These are phyloP conservation scores for Amylocarpus encephaloides DNA, from an alignment of 2,329 filamentous ascomycete species.

Conservation along the genomic window DNA sequence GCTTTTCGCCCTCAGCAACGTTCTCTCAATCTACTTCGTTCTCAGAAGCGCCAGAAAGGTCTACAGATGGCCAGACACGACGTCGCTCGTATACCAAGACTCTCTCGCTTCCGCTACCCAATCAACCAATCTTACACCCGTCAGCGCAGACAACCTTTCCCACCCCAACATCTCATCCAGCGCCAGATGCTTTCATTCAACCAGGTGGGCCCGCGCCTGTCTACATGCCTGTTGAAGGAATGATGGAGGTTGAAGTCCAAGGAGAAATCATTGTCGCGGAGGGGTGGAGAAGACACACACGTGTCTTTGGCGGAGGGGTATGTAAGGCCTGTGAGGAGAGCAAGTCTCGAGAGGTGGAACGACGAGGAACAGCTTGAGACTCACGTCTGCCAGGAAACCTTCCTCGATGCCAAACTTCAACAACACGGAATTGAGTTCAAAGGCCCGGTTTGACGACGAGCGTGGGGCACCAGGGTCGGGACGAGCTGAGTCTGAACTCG, in stretches of 20 bases:
- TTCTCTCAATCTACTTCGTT: conserved; percentile 4
- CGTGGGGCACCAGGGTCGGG: too few species aligned
- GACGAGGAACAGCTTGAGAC: conserved; percentile 2
- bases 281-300: conserved; percentile 27
- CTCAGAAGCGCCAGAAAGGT: conserved; percentile 1
- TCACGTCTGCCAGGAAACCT: too few species aligned
- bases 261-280: conserved; percentile 26
- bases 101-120: conserved; percentile 2
- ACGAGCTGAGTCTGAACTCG: too few species aligned
- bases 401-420: too few species aligned
- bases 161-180: conserved; percentile 1
- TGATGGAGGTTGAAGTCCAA: conserved; percentile 10
- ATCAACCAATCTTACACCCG: conserved; percentile 1
- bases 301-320: conserved; percentile 29
- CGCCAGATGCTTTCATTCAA: neutral
- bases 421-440: too few species aligned
- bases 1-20: neutral
- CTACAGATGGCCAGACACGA: conserved; percentile 2
- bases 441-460: too few species aligned
- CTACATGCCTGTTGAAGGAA: conserved; percentile 1
- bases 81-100: conserved; percentile 12
- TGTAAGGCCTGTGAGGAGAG: conserved; percentile 27
- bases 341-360: neutral
- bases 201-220: conserved; percentile 17
- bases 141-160: neutral